phyloP scores from a whole-genome alignment of 2,329 filamentous ascomycete species.

The Verticillium nubilum region DNA sequence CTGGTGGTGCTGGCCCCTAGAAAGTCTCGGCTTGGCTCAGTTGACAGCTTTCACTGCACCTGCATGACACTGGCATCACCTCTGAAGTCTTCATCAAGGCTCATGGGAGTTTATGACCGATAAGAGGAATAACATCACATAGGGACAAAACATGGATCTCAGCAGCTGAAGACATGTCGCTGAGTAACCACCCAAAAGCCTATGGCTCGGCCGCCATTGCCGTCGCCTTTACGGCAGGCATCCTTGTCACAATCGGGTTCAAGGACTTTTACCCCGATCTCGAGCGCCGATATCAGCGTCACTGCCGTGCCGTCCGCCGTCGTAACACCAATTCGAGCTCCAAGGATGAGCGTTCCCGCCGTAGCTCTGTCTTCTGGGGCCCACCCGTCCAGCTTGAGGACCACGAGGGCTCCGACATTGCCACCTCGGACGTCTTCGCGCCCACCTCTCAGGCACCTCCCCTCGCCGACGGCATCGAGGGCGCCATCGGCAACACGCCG shows the following conservation, averaged over 20 bases:
- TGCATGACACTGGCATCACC: background rate
- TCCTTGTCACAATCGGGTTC: constrained; percentile 69
- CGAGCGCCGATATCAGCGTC: constrained; percentile 55
- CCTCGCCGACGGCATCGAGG: constrained; percentile 78
- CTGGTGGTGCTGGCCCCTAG: background rate
- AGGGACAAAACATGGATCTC: background rate
- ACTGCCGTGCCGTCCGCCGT: constrained; percentile 20
- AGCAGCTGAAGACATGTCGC: constrained; percentile 39
- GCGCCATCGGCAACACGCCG: constrained; percentile 89
- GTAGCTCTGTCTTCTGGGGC: constrained; percentile 40
- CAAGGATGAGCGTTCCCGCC: constrained; percentile 19
- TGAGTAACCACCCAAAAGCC: constrained; percentile 55
- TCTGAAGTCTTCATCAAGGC: constrained; percentile 1
- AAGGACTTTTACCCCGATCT: constrained; percentile 77
- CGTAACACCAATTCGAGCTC: constrained; percentile 4
- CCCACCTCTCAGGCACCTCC: constrained; percentile 13
- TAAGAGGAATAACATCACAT: background rate
- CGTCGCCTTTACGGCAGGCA: constrained; percentile 70
- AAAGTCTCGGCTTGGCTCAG: background rate
- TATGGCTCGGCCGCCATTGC: constrained; percentile 62
- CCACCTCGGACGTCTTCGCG: constrained; percentile 6
- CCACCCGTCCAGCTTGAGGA: constrained; percentile 50
- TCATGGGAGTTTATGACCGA: background rate
- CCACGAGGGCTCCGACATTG: constrained; percentile 30
- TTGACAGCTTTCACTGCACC: background rate